Conservation (phyloP, 495 filamentous ascomycete species). For the Podospora pseudoanserina region DNA sequence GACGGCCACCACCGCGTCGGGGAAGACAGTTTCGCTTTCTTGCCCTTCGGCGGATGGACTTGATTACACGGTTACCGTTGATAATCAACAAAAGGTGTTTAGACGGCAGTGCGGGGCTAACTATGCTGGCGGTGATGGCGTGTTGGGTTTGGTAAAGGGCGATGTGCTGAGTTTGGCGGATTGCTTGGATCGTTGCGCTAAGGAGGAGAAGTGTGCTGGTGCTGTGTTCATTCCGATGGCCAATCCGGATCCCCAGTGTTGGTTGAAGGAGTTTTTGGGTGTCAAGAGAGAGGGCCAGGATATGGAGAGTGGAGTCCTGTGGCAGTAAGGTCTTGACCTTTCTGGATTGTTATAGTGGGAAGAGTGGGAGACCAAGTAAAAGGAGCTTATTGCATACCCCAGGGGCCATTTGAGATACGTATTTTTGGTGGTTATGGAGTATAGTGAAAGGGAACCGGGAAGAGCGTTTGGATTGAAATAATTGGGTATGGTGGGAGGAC, state of each 20-base stretch:
- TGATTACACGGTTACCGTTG: constrained; percentile 16
- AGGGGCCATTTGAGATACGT: background rate
- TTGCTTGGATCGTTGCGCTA: constrained; percentile 23
- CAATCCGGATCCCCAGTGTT: constrained; percentile 13
- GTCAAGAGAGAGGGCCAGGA: background rate
- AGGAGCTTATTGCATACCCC: background rate
- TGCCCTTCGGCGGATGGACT: constrained; percentile 19
- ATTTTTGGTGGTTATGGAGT: too few species aligned
- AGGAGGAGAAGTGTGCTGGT: constrained; percentile 14
- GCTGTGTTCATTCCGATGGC: constrained; percentile 16
- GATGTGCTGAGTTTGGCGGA: constrained; percentile 10
- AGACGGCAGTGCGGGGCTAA: constrained; percentile 18
- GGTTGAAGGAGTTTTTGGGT: constrained; percentile 26
- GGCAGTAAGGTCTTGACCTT: constrained; percentile 6
- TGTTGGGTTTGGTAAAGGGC: constrained; percentile 1
- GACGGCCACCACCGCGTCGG: background rate
- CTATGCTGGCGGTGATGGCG: constrained; percentile 20
- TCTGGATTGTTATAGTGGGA: background rate
- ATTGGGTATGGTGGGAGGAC: background rate
- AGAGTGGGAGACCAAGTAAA: background rate
- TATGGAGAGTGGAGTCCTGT: constrained; percentile 18
- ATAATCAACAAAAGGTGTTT: constrained; percentile 8
- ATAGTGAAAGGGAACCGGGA: background rate
- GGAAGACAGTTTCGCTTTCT: background rate
- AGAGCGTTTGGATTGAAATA: background rate